Evolutionary conservation across 2,329 filamentous ascomycete species (phyloP), one percentile per base, ranked within the genome.

Genomic region (Lojkania enalia): DNA sequence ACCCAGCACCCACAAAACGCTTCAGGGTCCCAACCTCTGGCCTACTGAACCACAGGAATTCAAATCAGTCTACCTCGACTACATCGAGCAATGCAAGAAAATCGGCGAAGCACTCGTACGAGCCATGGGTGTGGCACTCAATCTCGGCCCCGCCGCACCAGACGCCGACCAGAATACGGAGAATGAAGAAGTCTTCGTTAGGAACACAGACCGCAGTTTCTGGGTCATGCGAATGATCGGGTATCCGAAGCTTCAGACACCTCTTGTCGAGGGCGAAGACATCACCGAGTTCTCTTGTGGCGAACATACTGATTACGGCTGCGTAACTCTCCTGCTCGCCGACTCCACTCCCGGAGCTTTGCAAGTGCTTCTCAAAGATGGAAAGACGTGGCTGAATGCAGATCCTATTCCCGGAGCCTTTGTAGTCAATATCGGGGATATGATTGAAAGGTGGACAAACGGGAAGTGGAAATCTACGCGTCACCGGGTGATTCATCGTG

Each of bases 401-500:
- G 70, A 76, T 36, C 74, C 74, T 0, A 60, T 75, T 0, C 61
- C 66, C 2, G 74, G 72, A 13, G 64, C 71, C 0, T 76, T 74
- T 42, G 73, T 77, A 2, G 72, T 78, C 4, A 77, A 78, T 49
- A 72, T 78, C 35, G 75, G 75, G 0, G 75, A 78, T 49, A 72
- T 77, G 70, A 69, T 77, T 48, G 69, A 75, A 60, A 57, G 71
- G 32, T 74, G 72, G 71, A 74, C 74, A 13, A 71, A 71, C 38
- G 74, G 71, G 21, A 19, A 66, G 33, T 75, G 72, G 63, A 68
- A 69, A 47, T 68, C 61, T 18, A 77, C 74, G 1, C 51, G 67
- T 23, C 75, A 78, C 58, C 58, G 74, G 3, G 75, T 77, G 7
- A 63, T 77, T 3, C 74, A 77, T 51, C 49, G 59, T 1, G 66